Evolutionary conservation across 192 early-diverging fungal species (phyloP).

Genomic region (Coemansia sp.): DNA sequence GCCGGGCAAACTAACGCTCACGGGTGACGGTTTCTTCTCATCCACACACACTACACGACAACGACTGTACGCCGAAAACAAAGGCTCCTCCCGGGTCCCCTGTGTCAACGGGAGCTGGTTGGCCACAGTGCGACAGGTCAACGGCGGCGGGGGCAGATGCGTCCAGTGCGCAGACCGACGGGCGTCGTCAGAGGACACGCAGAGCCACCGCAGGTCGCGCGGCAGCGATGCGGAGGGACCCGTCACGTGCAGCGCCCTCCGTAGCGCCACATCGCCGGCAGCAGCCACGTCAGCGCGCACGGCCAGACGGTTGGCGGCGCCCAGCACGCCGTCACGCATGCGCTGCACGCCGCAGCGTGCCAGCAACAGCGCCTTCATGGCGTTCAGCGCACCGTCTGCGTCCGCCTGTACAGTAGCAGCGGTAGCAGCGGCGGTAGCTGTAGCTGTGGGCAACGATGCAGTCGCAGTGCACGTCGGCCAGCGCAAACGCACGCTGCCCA

Average conservation of each 20-base stretch:
- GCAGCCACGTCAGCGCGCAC: not conserved
- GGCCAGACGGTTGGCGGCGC: not conserved
- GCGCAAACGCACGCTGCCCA: conserved; percentile 8
- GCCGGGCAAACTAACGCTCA: no score
- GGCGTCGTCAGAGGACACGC: not conserved
- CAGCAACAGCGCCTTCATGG: conserved; percentile 29
- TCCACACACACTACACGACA: conserved; percentile 34
- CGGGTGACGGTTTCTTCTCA: no score
- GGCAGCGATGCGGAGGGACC: conserved; percentile 28
- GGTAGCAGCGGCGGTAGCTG: no score
- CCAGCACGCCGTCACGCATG: conserved; percentile 7
- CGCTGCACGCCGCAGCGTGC: conserved; percentile 20
- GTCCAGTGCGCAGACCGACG: conserved; percentile 24
- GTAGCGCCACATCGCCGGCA: conserved; percentile 6
- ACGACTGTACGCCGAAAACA: conserved; percentile 38
- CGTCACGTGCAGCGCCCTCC: conserved; percentile 5
- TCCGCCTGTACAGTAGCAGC: no score
- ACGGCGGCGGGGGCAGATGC: conserved; percentile 18
- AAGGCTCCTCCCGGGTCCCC: conserved; percentile 18
- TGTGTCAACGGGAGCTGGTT: no score
- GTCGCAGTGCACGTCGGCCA: conserved; percentile 44
- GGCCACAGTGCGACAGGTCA: not conserved
- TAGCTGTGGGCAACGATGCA: no score
- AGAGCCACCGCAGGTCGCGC: conserved; percentile 19
- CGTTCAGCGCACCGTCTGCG: not conserved